Conservation (phyloP, 805 yeast genomes). For the Tetrapisispora nanseiensis region DNA sequence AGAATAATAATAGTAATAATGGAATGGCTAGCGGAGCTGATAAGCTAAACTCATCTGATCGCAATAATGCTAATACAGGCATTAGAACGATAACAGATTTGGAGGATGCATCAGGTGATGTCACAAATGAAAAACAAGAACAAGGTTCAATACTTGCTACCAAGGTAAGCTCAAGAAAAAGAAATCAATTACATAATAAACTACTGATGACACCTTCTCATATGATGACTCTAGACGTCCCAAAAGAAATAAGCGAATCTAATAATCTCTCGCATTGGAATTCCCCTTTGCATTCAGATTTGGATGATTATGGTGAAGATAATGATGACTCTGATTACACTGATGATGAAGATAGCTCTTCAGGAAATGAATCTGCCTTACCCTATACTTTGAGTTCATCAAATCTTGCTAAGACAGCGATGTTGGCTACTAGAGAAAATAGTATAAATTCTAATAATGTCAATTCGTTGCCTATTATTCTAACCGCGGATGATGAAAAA, state of each 20-base stretch:
- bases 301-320: not conserved
- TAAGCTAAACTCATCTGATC: not conserved
- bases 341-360: not conserved
- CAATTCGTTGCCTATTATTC: not conserved
- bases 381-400: conserved; percentile 1
- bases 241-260: not conserved
- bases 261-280: not conserved
- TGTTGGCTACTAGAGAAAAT: conserved; percentile 2
- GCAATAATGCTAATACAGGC: not conserved
- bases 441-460: conserved; percentile 1
- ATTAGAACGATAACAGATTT: not conserved
- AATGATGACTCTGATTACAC: not conserved
- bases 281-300: not conserved
- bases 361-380: not conserved
- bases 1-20: not conserved
- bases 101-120: not conserved
- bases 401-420: not conserved
- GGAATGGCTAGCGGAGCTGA: not conserved
- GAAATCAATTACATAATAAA: conserved; percentile 3
- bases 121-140: not conserved
- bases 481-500: conserved; percentile 18
- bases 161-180: conserved; percentile 1
- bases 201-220: conserved; percentile 6
- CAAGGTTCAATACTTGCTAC: not conserved
- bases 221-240: not conserved